Conservation (phyloP, 2,329 filamentous ascomycete genomes). For the Orbilia brochopaga region DNA sequence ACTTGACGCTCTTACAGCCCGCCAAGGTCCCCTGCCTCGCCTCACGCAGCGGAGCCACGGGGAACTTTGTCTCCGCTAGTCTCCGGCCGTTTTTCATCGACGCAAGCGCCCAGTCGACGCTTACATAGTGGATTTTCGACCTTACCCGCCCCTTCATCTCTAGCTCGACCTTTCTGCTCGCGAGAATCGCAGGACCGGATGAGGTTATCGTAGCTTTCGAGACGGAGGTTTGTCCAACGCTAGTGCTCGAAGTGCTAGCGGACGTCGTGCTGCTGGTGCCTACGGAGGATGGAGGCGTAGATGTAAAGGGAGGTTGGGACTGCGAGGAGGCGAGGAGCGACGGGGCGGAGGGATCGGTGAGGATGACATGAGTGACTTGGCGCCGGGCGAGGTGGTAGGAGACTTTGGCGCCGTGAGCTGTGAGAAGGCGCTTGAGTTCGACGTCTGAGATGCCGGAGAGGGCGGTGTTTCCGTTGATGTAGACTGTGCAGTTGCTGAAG, state of each 20-base stretch:
- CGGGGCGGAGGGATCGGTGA: slow-evolving; percentile 60
- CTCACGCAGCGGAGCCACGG: slow-evolving; percentile 49
- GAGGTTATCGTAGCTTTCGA: slow-evolving; percentile 45
- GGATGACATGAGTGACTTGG: slow-evolving; percentile 82
- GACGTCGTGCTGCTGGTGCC: too few species aligned
- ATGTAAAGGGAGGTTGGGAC: slow-evolving; percentile 5
- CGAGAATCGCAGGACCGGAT: slow-evolving; percentile 33
- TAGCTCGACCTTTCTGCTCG: slow-evolving; percentile 33
- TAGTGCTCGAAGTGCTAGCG: too few species aligned
- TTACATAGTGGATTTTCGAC: slow-evolving; percentile 47
- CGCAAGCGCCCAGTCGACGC: slow-evolving; percentile 70
- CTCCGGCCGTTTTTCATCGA: slow-evolving; percentile 77
- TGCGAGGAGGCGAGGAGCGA: slow-evolving; percentile 5
- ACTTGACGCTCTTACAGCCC: slow-evolving; percentile 30
- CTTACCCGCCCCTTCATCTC: slow-evolving; percentile 46
- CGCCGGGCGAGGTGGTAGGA: slow-evolving; percentile 74
- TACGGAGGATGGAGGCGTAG: not conserved
- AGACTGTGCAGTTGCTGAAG: slow-evolving; percentile 75
- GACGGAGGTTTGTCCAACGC: slow-evolving; percentile 7
- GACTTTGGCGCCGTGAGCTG: slow-evolving; percentile 73
- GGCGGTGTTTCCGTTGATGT: slow-evolving; percentile 82
- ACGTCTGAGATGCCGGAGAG: slow-evolving; percentile 82
- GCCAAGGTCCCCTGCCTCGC: slow-evolving; percentile 50
- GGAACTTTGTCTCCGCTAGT: slow-evolving; percentile 68
- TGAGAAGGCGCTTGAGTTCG: slow-evolving; percentile 78